phyloP scores from a whole-genome alignment of 2,329 filamentous ascomycete genomes.

The Claviceps purpurea region DNA sequence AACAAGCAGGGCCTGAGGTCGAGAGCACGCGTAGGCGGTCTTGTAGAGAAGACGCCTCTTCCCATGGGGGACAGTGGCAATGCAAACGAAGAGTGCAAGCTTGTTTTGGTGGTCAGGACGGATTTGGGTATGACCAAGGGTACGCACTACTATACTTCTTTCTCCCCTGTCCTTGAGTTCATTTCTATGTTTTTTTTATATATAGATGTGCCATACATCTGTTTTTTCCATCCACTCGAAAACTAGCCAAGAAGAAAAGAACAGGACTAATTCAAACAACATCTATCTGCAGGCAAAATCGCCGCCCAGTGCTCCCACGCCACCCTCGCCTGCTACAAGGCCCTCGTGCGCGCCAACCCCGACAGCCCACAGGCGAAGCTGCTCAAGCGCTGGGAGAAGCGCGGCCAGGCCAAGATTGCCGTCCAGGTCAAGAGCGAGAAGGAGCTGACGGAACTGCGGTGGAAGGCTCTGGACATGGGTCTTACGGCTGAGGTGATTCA shows the following conservation, averaged over 20 bases:
- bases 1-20: conserved; percentile 36
- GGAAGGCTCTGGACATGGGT: conserved; percentile 68
- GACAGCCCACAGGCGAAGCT: conserved; percentile 44
- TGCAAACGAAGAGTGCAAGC: conserved; percentile 72
- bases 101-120: conserved; percentile 82
- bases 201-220: neutral
- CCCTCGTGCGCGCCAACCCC: conserved; percentile 46
- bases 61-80: conserved; percentile 19
- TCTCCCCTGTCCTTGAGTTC: conserved; percentile 1
- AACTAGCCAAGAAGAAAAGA: neutral
- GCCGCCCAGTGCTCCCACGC: conserved; percentile 91
- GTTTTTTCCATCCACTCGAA: neutral
- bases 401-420: conserved; percentile 87
- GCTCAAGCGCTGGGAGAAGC: conserved; percentile 71
- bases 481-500: conserved; percentile 81
- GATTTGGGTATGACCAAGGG: conserved; percentile 97
- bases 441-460: conserved; percentile 60
- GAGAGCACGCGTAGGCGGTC: conserved; percentile 15
- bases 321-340: conserved; percentile 95
- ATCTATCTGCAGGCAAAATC: conserved; percentile 62
- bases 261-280: too few species aligned
- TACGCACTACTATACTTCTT: conserved; percentile 25
- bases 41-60: conserved; percentile 9
- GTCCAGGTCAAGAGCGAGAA: conserved; percentile 80
- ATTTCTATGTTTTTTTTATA: neutral